Evolutionary conservation across 306 rosid species (phyloP), one percentile per base, ranked within the genome.

Genomic region (Lathyrus sativus): DNA sequence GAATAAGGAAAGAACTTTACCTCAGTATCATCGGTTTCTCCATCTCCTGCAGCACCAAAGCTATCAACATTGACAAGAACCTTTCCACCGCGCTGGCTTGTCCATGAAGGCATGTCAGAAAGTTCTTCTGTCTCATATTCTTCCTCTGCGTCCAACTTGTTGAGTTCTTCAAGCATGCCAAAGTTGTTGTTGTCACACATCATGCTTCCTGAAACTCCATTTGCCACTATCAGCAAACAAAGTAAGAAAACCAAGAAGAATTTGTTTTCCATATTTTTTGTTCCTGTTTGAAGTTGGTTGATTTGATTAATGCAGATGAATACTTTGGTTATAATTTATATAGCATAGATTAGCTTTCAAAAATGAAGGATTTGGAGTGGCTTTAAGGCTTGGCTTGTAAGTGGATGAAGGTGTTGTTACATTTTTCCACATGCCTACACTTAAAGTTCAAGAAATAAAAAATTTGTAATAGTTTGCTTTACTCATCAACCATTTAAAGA

Each of bases 371-470:
- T 61, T 84, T 81, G 89, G 74, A 79, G 17, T 5, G 80, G 57
- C 65, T 74, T 79, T 84, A 79, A 90, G 97, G 96, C 99, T 95
- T 95, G 88, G 87, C 99, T 90, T 95, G 92, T 67, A 95, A 95
- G 99, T 80, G 89, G 83, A 88, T 87, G 89, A 87, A 86, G 86
- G 81, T 85, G 83, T 83, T 74, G 83, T 84, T 74, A 71, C 80
- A 88, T 79, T 87, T 87, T 87, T 84, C 87, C 67, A 72, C 84
- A 95, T 81, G 87, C 88, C 95, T 74, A 88, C 84, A 75, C 97
- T 91, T 95, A 78, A 91, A 95, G 99, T 85, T 65, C 88, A 95
- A 95, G 91, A 82, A 76, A 90, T 66, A 41, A 24, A 28, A 58
- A 7, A 57, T 79, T 75, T 85, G 71, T 59, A 81, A 80, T 71